phyloP scores from a whole-genome alignment of 2,329 filamentous ascomycete species.

The Incumbomyces lentus region DNA sequence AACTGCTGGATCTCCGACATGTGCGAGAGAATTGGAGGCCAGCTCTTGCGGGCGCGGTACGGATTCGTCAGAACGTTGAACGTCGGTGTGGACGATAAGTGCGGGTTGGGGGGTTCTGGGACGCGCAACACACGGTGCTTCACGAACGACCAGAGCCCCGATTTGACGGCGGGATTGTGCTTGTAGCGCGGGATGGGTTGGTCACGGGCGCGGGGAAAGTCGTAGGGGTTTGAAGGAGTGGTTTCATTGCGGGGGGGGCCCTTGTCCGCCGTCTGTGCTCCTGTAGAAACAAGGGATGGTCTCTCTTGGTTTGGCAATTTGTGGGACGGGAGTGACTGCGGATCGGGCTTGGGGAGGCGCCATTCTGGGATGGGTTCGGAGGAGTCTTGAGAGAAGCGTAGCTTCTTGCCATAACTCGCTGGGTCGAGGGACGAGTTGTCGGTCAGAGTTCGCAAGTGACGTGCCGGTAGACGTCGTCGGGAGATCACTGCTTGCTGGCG shows the following conservation, averaged over 20 bases:
- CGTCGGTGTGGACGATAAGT: conserved; percentile 10
- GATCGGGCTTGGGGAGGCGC: conserved; percentile 2
- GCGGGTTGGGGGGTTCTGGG: conserved; percentile 11
- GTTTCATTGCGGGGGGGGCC: conserved; percentile 4
- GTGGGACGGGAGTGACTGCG: too few species aligned
- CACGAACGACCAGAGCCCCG: conserved; percentile 11
- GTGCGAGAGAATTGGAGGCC: conserved; percentile 55
- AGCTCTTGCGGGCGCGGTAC: conserved; percentile 50
- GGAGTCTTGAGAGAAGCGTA: conserved; percentile 2
- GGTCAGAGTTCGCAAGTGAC: conserved; percentile 7
- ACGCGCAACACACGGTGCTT: conserved; percentile 14
- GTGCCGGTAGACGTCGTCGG: background rate
- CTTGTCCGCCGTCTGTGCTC: background rate
- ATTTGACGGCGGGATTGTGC: conserved; percentile 3
- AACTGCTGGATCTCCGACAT: conserved; percentile 57
- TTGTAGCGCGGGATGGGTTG: conserved; percentile 3
- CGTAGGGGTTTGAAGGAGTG: conserved; percentile 6
- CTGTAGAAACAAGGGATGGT: too few species aligned
- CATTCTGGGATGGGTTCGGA: conserved; percentile 3
- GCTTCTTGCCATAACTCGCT: conserved; percentile 15
- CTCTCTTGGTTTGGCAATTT: too few species aligned
- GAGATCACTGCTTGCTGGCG: conserved; percentile 4
- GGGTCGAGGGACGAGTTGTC: conserved; percentile 14
- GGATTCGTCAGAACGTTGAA: conserved; percentile 37
- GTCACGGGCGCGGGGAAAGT: conserved; percentile 4